These are phyloP conservation scores for Metschnikowia bowlesiae DNA, from an alignment of 805 yeast genomes.

Conservation along the genomic window DNA sequence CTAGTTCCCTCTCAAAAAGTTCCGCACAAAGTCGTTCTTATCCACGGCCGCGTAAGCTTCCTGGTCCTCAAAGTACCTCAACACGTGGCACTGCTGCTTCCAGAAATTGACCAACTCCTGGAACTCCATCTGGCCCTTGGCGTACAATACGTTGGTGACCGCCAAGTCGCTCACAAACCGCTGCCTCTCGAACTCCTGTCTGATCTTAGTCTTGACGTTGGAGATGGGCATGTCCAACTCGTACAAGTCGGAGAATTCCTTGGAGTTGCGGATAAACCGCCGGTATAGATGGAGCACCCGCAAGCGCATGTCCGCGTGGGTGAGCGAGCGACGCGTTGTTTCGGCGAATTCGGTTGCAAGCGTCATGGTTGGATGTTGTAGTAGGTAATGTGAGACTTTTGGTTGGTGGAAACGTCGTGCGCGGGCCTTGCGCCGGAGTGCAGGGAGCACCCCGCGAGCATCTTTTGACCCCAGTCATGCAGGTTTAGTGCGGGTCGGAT, in stretches of 20 bases:
- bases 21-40: slow-evolving; percentile 62
- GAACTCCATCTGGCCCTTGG: slow-evolving; percentile 87
- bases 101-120: slow-evolving; percentile 85
- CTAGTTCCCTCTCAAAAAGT: slow-evolving; percentile 63
- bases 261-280: slow-evolving; percentile 60
- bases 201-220: slow-evolving; percentile 71
- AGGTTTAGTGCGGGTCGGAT: too few relatives aligned
- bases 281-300: slow-evolving; percentile 72
- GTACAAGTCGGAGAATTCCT: slow-evolving; percentile 56
- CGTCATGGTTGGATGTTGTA: slow-evolving; percentile 36
- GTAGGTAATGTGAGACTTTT: slow-evolving; percentile 6
- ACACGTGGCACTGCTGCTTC: slow-evolving; percentile 83
- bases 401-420: slow-evolving; percentile 19
- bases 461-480: too few relatives aligned
- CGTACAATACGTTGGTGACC: slow-evolving; percentile 61
- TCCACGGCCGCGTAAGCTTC: slow-evolving; percentile 51
- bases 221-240: slow-evolving; percentile 76
- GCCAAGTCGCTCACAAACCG: slow-evolving; percentile 66
- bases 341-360: slow-evolving; percentile 81
- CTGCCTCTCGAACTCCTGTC: slow-evolving; percentile 87
- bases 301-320: slow-evolving; percentile 55
- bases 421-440: not conserved
- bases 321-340: slow-evolving; percentile 63
- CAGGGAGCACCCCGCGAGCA: not conserved
- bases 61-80: slow-evolving; percentile 74